A percentile compares a stretch with the other conserved stretches of the same genome.
These are phyloP conservation scores for Phaeomoniella chlamydospora DNA, from an alignment of 2,329 filamentous ascomycete genomes.

Conservation along the genomic window DNA sequence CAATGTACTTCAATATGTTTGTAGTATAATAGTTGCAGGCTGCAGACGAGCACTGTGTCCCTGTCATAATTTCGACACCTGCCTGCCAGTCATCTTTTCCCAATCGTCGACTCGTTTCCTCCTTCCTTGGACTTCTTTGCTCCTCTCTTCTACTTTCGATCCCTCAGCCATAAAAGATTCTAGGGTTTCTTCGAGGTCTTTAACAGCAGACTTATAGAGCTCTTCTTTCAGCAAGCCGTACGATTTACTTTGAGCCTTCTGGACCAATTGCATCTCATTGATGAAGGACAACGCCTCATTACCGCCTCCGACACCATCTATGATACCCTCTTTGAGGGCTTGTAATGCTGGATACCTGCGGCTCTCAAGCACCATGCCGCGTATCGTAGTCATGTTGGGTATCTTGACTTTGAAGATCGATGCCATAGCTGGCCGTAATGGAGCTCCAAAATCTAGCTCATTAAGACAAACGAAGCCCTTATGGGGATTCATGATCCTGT, in stretches of 20 bases:
- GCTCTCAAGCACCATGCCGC: constrained; percentile 59
- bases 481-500: constrained; percentile 58
- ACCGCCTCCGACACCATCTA: constrained; percentile 52
- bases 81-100: constrained; percentile 23
- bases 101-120: constrained; percentile 35
- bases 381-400: constrained; percentile 35
- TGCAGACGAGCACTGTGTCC: too few relatives aligned
- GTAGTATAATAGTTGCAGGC: too few relatives aligned
- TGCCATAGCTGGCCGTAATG: constrained; percentile 61
- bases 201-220: constrained; percentile 56
- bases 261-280: constrained; percentile 40
- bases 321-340: constrained; percentile 51
- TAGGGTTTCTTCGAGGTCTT: constrained; percentile 39
- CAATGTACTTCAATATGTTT: too few relatives aligned
- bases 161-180: constrained; percentile 28
- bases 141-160: constrained; percentile 28
- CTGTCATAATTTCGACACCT: constrained; percentile 28
- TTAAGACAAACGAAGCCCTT: constrained; percentile 68
- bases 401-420: constrained; percentile 61
- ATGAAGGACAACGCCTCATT: constrained; percentile 50
- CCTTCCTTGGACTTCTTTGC: constrained; percentile 26
- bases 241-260: constrained; percentile 49
- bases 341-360: constrained; percentile 49
- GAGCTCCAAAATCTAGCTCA: constrained; percentile 65
- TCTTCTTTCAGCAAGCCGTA: constrained; percentile 62